A percentile compares a stretch with the other conserved stretches of the same genome.
Evolutionary conservation across 2,329 filamentous ascomycete genomes (phyloP).

Genomic region (Xylaria arbuscula): DNA sequence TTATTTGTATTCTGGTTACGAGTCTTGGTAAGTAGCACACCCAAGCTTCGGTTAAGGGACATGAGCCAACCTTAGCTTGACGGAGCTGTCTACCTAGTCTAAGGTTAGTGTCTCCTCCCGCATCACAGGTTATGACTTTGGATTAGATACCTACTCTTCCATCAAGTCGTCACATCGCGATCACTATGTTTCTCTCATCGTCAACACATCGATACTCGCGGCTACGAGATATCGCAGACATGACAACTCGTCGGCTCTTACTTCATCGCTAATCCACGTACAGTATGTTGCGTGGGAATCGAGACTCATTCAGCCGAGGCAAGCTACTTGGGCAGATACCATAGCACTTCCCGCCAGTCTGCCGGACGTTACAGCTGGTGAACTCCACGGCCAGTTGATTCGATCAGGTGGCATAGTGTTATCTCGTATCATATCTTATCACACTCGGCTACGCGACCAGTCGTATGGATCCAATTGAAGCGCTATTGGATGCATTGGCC

Average conservation of each 20-base stretch:
- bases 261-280: not conserved
- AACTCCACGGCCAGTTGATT: not conserved
- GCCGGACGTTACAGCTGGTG: conserved; percentile 15
- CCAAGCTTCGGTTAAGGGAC: conserved; percentile 4
- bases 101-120: not conserved
- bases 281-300: not conserved
- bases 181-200: not conserved
- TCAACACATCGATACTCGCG: not conserved
- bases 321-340: not conserved
- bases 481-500: conserved; percentile 11
- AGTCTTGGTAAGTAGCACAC: not conserved
- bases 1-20: not conserved
- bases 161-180: not conserved
- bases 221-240: not conserved
- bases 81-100: not conserved
- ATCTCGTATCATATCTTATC: conserved; percentile 29
- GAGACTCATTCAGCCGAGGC: conserved; percentile 4
- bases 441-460: not conserved
- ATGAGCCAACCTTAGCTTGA: conserved; percentile 3
- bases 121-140: not conserved
- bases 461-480: conserved; percentile 15
- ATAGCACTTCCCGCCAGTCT: not conserved
- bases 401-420: not conserved
- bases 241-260: not conserved
- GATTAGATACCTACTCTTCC: conserved; percentile 6